Conservation (phyloP, 1,139 yeast species). For the Yueomyces sp. region DNA sequence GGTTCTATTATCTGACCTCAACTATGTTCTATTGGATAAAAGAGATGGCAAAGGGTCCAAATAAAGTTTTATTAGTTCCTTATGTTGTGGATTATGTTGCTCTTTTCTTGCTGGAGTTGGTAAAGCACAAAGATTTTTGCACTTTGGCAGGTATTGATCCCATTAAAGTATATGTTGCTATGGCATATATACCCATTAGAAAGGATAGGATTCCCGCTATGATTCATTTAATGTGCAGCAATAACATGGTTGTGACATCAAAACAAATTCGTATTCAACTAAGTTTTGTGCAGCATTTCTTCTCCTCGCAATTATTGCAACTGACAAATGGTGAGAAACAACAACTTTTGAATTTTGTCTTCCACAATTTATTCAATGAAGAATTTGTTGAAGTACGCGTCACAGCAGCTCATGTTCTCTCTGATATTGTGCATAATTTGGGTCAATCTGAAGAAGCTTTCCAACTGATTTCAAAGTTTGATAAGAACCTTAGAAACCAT, state of each 20-base stretch:
- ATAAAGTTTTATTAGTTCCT: slow-evolving; percentile 28
- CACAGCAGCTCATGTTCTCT: slow-evolving; percentile 59
- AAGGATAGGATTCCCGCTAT: slow-evolving; percentile 32
- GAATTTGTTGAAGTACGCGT: slow-evolving; percentile 63
- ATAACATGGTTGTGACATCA: slow-evolving; percentile 31
- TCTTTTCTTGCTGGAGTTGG: slow-evolving; percentile 59
- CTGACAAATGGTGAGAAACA: slow-evolving; percentile 39
- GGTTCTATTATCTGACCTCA: slow-evolving; percentile 27
- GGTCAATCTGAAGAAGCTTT: slow-evolving; percentile 36
- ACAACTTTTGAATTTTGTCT: slow-evolving; percentile 41
- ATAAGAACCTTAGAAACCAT: slow-evolving; percentile 23
- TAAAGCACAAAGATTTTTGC: slow-evolving; percentile 69
- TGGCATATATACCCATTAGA: slow-evolving; percentile 49
- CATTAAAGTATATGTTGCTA: slow-evolving; percentile 35
- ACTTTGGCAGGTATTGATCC: slow-evolving; percentile 59
- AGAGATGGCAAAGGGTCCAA: slow-evolving; percentile 19
- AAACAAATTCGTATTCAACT: slow-evolving; percentile 61
- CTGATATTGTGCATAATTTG: slow-evolving; percentile 72
- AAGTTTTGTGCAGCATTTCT: slow-evolving; percentile 61
- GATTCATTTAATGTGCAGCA: slow-evolving; percentile 36
- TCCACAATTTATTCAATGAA: slow-evolving; percentile 44
- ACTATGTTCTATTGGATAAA: slow-evolving; percentile 22
- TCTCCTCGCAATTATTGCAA: slow-evolving; percentile 55
- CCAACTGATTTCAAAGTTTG: slow-evolving; percentile 29
- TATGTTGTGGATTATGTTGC: slow-evolving; percentile 35